phyloP scores from a whole-genome alignment of 2,329 filamentous ascomycete genomes.

The Talaromyces islandicus region DNA sequence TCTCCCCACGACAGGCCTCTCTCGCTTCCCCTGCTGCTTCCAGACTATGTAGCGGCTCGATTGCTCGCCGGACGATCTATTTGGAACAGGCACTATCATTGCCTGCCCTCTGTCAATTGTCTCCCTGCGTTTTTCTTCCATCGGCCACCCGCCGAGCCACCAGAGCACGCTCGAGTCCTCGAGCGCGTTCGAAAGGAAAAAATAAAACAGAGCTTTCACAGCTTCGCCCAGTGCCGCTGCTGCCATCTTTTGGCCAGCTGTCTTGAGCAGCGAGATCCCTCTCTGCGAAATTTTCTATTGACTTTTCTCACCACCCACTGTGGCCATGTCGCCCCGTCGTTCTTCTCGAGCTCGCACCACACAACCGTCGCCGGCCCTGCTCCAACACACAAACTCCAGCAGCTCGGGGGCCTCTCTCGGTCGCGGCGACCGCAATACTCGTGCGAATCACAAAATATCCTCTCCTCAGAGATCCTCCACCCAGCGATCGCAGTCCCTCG shows the following conservation, averaged over 20 bases:
- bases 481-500: conserved; percentile 44
- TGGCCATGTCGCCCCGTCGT: conserved; percentile 66
- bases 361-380: conserved; percentile 62
- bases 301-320: background rate
- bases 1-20: conserved; percentile 25
- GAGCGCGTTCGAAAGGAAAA: conserved; percentile 15
- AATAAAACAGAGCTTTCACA: background rate
- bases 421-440: conserved; percentile 67
- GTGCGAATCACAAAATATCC: conserved; percentile 64
- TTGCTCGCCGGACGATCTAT: conserved; percentile 25
- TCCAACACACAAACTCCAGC: conserved; percentile 71
- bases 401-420: conserved; percentile 61
- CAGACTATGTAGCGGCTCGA: conserved; percentile 37
- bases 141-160: conserved; percentile 12
- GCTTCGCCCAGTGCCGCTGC: conserved; percentile 10
- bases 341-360: conserved; percentile 83
- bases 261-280: background rate
- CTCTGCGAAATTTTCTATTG: background rate
- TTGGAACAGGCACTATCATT: conserved; percentile 17
- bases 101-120: conserved; percentile 17
- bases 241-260: background rate
- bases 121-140: conserved; percentile 12
- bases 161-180: conserved; percentile 13
- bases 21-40: conserved; percentile 21
- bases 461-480: conserved; percentile 72